Base-by-base conservation (phyloP, 352 stramenopile genomes). In the Pythium aquatile region DNA sequence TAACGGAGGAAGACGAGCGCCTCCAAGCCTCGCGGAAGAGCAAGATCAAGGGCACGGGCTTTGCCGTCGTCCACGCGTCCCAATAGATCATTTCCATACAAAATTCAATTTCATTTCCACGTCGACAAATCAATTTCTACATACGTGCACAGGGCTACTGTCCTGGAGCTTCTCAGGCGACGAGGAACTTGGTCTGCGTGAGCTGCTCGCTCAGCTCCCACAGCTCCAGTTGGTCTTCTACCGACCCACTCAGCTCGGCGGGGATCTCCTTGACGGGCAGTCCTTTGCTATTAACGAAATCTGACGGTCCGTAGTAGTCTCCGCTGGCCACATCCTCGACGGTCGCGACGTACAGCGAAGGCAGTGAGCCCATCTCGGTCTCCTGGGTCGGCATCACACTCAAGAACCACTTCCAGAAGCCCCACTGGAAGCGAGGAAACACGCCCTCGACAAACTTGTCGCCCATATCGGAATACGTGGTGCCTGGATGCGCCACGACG, bases 231-330 rank as follows among this genome's bases (percentile, higher is more conserved):
- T 9, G 20, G 47, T 52, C 26, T 39, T 33, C 42, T 9, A 53
- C 40, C 3, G 16, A 30, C 17, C 26, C 10, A 33, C 40, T 44
- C 8, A 83, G 81, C 20, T 67, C 74, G 51, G 68, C 72, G 5
- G 69, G 69, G 13, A 46, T 40, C 35, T 70, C 64, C 17, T 59
- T 53, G 26, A 59, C 64, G 0, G 64, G 64, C 26, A 62, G 57
- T 2, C 64, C 57, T 30, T 46, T 39, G 3, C 40, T 26, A 30
- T 37, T 46, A 1, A 53, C 24, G 5, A 81, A 82, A 14, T 68
- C 71, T 35, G 75, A 68, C 5, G 72, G 72, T 2, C 72, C 69
- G 48, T 69, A 76, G 56, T 65, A 79, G 9, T 74, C 66, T n/a
- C 66, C 62, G 32, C 55, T 70, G 3, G 49, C 30, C 4, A 75